These are phyloP conservation scores for Aspergillus olivimuriae DNA, from an alignment of 495 filamentous ascomycete species.

Conservation along the genomic window DNA sequence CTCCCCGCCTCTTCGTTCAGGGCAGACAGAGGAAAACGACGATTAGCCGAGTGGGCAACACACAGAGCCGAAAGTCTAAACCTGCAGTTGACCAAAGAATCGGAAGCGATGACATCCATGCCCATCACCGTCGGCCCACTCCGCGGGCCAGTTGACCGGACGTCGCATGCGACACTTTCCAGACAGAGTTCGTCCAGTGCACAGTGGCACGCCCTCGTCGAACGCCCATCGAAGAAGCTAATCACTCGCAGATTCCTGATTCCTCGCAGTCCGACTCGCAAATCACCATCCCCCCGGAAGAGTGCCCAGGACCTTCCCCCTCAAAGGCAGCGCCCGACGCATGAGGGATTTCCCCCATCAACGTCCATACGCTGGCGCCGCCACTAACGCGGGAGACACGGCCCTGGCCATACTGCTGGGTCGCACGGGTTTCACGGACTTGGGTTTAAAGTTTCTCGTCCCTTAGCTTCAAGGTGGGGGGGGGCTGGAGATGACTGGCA, in stretches of 20 bases:
- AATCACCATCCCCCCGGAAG: too few species aligned
- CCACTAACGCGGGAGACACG: conserved; percentile 29
- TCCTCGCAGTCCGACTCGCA: too few species aligned
- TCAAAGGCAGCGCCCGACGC: background rate
- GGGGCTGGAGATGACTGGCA: too few species aligned
- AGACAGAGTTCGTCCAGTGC: background rate
- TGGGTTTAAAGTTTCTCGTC: conserved; percentile 10
- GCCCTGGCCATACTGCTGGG: conserved; percentile 26
- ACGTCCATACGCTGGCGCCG: conserved; percentile 11
- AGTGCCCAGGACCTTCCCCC: background rate
- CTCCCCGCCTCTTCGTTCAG: background rate
- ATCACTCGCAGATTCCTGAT: background rate
- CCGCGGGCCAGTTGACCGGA: too few species aligned
- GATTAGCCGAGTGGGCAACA: background rate
- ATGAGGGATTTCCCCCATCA: conserved; percentile 1
- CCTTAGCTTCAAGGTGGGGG: background rate
- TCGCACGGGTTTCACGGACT: conserved; percentile 19
- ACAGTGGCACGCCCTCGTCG: background rate
- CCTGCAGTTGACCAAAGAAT: too few species aligned
- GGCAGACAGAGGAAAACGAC: background rate
- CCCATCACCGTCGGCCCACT: background rate
- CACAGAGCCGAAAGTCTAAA: background rate
- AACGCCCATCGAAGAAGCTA: background rate
- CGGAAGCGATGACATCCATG: background rate
- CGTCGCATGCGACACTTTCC: too few species aligned